Conservation (phyloP, 1,139 yeast species). For the Candida sp. region DNA sequence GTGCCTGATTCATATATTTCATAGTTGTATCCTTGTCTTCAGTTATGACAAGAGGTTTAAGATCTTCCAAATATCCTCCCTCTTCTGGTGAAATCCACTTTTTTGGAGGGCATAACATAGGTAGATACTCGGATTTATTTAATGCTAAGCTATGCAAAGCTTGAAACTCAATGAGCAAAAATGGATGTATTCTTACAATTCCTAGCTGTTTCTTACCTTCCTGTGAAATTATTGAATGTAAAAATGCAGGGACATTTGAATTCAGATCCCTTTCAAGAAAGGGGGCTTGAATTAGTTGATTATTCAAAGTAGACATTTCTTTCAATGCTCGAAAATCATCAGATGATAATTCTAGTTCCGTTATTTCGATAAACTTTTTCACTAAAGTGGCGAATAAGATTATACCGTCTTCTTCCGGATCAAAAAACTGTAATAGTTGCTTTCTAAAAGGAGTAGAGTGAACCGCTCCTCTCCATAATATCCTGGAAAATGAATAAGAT, state of each 20-base stretch:
- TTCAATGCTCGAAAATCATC: conserved; percentile 7
- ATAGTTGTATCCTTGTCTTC: conserved; percentile 15
- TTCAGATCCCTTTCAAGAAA: conserved; percentile 6
- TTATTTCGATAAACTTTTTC: conserved; percentile 17
- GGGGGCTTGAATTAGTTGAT: conserved; percentile 3
- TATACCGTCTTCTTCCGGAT: conserved; percentile 16
- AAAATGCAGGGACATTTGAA: conserved; percentile 8
- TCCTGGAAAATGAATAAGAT: conserved; percentile 11
- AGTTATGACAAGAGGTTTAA: conserved; percentile 23
- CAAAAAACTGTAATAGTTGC: conserved; percentile 12
- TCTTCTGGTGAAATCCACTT: conserved; percentile 29
- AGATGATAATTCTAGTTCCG: conserved; percentile 13
- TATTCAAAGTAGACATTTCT: conserved; percentile 4
- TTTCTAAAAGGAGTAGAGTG: conserved; percentile 6
- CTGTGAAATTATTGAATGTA: conserved; percentile 3
- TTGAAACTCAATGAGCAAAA: conserved; percentile 15
- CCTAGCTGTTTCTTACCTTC: conserved; percentile 10
- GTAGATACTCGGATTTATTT: conserved; percentile 18
- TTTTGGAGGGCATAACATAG: conserved; percentile 39
- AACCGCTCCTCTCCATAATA: conserved; percentile 10
- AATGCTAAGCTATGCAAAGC: not conserved
- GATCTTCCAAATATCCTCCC: conserved; percentile 34
- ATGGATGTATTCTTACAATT: conserved; percentile 23
- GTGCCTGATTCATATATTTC: conserved; percentile 22
- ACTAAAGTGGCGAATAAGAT: conserved; percentile 18